Base-by-base conservation (phyloP, 768 basidiomycete genomes). In the Polyporus arcularius region DNA sequence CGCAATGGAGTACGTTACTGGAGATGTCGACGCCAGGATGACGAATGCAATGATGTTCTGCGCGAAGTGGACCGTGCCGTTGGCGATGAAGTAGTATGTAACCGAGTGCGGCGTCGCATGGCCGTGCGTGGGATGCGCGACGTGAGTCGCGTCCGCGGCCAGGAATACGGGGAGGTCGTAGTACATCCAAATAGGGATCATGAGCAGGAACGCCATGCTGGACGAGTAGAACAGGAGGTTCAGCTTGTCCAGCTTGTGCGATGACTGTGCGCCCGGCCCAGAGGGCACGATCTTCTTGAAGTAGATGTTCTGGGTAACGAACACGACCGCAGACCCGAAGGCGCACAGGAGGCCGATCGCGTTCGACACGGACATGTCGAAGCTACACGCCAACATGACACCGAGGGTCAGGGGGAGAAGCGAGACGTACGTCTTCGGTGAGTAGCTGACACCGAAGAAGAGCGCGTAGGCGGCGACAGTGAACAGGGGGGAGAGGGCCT, bases 1-100 rank as follows among this genome's bases (percentile, higher is more conserved):
- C 3, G 97, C 97, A 73, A 99, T 98, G 54, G 94, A 96, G 76
- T 99, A 99, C 0, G 97, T 98, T 66, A 99, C 97, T 18, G 97
- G 96, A 11, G 96, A 98, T 3, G 94, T 96, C 31, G 92, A 93
- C 2, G 96, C 88, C 50, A 99, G 86, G 70, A 99, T 93, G 72
- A 96, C 83, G 78, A 99, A 99, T 32, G 97, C 97, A 68, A 98
- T 92, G 70, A 98, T 89, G 80, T 95, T 98, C 75, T 99, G 97
- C 1, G 87, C 88, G 69, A 97, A 99, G 76, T 99, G 95, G 12
- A 94, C 95, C 1, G 92, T 89, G 47, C 96, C 96, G 74, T 99
- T 99, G 76, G 94, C 82, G 74, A 94, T 83, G 70, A 97, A 89
- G 76, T 96, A 90, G 73, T 89, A 89, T 5, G 79, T 60, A 49